Evolutionary conservation across 2,329 filamentous ascomycete genomes (phyloP), one percentile per base, ranked within the genome.

Genomic region (Sporothrix brasiliensis): DNA sequence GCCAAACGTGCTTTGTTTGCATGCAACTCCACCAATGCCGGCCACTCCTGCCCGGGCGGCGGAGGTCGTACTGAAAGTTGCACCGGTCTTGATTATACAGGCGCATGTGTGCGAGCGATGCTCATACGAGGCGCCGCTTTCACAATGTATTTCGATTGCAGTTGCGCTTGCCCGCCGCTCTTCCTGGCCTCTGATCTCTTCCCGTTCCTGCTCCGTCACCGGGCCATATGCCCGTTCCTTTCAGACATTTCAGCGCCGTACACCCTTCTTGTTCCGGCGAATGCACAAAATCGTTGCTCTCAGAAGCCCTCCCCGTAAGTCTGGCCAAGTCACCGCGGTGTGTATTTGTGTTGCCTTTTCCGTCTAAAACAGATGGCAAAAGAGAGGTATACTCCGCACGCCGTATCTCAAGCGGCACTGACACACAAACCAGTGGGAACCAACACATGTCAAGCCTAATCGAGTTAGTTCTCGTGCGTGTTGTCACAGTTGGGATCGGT

Each of bases 31-130:
- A 47, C 58, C 27, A 27, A 2, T 50, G 61, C 61, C 61, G 16
- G 27, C 61, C 61, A 4, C 24, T 30, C 14, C 34, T 50, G 44
- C 41, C 44, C 50, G 61, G 24, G n/a, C 56, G 58, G 39, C 58
- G 39, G 58, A 27, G 41, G 58, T 47, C 58, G 39, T 44, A 47
- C 39, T 63, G 58, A 44, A 47, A 63, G 58, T 19, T 63, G 39
- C 58, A 61, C 34, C 34, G 39, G 56, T 44, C 56, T 61, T 60
- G 56, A 41, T 60, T 41, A 41, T 60, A 34, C 34, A 34, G 34
- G 34, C 34, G 30, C 56, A 19, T 30, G 56, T 30, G 56, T 41
- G n/a, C 10, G 34, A 41, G 56, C 39, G 56, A 41, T 61, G 34
- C 34, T n/a, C 19, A 54, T 60, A 41, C 54, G 30, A n/a, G 53